A percentile compares a stretch with the other conserved stretches of the same genome.
phyloP scores from a whole-genome alignment of 2,329 filamentous ascomycete species.

The Polytolypa hystricis region DNA sequence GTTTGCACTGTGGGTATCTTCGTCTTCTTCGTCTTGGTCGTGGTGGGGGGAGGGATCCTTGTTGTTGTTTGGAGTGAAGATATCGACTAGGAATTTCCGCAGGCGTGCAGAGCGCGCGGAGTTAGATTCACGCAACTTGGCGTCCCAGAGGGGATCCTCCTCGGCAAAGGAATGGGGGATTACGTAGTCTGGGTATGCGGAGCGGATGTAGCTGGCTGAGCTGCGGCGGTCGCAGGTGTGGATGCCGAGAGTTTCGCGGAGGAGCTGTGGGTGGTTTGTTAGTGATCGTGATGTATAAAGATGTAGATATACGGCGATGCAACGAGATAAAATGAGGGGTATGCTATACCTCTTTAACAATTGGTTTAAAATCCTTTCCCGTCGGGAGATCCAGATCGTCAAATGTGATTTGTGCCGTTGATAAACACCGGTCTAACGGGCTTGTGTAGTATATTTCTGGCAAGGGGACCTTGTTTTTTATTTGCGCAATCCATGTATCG shows the following conservation, averaged over 20 bases:
- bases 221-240: constrained; percentile 52
- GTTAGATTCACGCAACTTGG: constrained; percentile 39
- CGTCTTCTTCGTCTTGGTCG: no score
- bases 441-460: constrained; percentile 48
- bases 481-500: constrained; percentile 39
- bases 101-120: constrained; percentile 38
- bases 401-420: constrained; percentile 47
- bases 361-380: constrained; percentile 39
- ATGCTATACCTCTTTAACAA: constrained; percentile 42
- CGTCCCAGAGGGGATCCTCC: constrained; percentile 42
- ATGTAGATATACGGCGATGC: not conserved
- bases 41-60: no score
- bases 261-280: constrained; percentile 24
- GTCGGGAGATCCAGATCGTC: constrained; percentile 34
- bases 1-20: no score
- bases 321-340: no score
- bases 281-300: not conserved
- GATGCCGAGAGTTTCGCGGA: constrained; percentile 49
- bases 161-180: constrained; percentile 46
- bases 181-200: constrained; percentile 38
- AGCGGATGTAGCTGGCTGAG: constrained; percentile 36
- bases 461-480: constrained; percentile 38
- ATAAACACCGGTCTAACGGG: constrained; percentile 47
- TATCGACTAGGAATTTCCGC: constrained; percentile 39
- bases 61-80: no score